A percentile compares a stretch with the other conserved stretches of the same genome.
Evolutionary conservation across 371 early-diverging fungal species (phyloP).

Genomic region (Mucor piriformis): DNA sequence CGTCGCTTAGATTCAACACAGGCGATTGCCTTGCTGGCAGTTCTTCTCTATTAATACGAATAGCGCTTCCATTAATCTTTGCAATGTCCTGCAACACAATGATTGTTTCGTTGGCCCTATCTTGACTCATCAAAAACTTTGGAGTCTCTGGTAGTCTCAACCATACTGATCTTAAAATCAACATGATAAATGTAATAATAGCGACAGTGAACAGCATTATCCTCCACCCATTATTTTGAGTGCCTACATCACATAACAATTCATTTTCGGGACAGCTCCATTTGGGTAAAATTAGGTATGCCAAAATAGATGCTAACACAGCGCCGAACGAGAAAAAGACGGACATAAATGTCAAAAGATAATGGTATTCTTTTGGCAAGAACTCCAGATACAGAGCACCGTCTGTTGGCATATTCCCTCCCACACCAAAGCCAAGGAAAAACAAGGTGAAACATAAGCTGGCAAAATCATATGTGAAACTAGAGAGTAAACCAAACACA

Average conservation of each 20-base stretch:
- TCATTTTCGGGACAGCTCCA: slow-evolving; percentile 66
- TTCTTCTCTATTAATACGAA: slow-evolving; percentile 34
- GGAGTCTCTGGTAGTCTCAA: slow-evolving; percentile 80
- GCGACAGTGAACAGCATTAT: slow-evolving; percentile 65
- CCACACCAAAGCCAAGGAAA: slow-evolving; percentile 81
- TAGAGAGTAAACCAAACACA: slow-evolving; percentile 71
- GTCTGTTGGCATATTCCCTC: slow-evolving; percentile 91
- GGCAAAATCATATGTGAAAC: slow-evolving; percentile 67
- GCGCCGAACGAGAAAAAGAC: slow-evolving; percentile 87
- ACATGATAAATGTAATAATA: slow-evolving; percentile 69
- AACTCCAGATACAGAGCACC: slow-evolving; percentile 87
- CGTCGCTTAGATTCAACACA: neutral
- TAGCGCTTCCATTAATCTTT: slow-evolving; percentile 65
- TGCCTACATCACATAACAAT: slow-evolving; percentile 52
- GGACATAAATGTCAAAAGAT: slow-evolving; percentile 81
- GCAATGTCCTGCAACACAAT: slow-evolving; percentile 74
- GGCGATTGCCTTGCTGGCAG: slow-evolving; percentile 14
- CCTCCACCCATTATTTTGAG: slow-evolving; percentile 79
- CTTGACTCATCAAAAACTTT: slow-evolving; percentile 73
- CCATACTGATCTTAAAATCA: slow-evolving; percentile 65
- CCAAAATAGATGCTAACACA: slow-evolving; percentile 71
- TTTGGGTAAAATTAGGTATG: slow-evolving; percentile 63
- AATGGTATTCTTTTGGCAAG: slow-evolving; percentile 75
- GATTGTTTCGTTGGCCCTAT: slow-evolving; percentile 72
- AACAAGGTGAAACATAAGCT: slow-evolving; percentile 67